phyloP scores from a whole-genome alignment of 345 rosid genomes.

The Lumnitzera littorea region DNA sequence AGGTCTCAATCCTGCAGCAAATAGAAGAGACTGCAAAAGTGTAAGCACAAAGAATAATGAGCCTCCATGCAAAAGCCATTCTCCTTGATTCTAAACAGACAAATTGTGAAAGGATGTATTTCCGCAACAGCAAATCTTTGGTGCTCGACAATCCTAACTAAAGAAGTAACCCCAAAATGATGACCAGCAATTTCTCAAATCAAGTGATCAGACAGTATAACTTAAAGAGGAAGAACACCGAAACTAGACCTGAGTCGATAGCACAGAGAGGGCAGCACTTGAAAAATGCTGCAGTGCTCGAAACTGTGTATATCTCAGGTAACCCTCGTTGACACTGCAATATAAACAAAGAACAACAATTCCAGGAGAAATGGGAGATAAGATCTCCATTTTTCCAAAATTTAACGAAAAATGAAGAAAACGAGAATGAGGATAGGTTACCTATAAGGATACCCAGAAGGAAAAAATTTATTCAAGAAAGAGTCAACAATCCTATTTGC shows the following conservation, averaged over 20 bases:
- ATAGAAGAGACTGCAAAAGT: conserved; percentile 81
- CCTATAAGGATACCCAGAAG: conserved; percentile 95
- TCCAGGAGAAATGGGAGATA: background rate
- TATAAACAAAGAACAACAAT: background rate
- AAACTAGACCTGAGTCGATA: conserved; percentile 86
- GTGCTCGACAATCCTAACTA: background rate
- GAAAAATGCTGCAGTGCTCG: conserved; percentile 83
- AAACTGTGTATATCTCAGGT: conserved; percentile 81
- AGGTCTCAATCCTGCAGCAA: conserved; percentile 97
- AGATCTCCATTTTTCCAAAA: background rate
- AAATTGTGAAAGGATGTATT: background rate
- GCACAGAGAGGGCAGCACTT: conserved; percentile 78
- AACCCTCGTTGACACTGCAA: conserved; percentile 87
- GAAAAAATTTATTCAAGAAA: conserved; percentile 76
- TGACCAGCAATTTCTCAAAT: background rate
- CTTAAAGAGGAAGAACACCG: background rate
- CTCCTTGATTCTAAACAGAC: background rate
- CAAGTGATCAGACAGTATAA: background rate
- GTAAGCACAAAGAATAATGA: conserved; percentile 28
- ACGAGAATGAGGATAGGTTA: conserved; percentile 11
- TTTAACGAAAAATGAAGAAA: background rate
- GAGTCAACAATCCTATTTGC: conserved; percentile 56
- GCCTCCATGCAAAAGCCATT: conserved; percentile 1
- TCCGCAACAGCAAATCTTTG: background rate
- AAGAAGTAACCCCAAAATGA: no score